Conservation (phyloP, 2,329 filamentous ascomycete species). For the Orbilia ellipsospora region DNA sequence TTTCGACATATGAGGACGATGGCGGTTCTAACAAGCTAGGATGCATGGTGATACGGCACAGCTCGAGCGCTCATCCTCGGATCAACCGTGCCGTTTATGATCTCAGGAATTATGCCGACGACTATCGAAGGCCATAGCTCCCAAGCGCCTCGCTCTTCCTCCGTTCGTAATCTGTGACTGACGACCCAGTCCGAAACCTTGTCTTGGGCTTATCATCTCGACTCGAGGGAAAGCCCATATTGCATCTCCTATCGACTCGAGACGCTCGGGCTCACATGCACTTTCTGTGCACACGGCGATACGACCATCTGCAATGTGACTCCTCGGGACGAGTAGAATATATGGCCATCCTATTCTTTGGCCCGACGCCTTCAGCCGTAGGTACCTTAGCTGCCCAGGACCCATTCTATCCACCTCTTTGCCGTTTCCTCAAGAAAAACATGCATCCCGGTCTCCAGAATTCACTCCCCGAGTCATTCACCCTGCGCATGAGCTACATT, state of each 20-base stretch:
- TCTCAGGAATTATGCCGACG: conserved; percentile 1
- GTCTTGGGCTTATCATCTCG: conserved; percentile 34
- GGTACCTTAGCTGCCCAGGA: conserved; percentile 11
- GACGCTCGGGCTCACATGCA: conserved; percentile 45
- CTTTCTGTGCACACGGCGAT: conserved; percentile 35
- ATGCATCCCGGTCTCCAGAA: conserved; percentile 19
- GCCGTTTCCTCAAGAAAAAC: conserved; percentile 19
- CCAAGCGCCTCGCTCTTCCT: conserved; percentile 27
- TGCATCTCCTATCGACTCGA: conserved; percentile 39
- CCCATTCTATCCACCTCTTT: conserved; percentile 21
- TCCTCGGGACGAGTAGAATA: neutral
- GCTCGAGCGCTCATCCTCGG: conserved; percentile 12
- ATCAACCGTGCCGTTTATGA: conserved; percentile 20
- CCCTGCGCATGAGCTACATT: conserved; percentile 21
- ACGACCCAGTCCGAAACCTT: conserved; percentile 4
- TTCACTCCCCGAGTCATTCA: conserved; percentile 29
- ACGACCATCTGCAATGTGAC: conserved; percentile 36
- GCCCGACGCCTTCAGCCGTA: conserved; percentile 27
- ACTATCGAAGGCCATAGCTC: conserved; percentile 4
- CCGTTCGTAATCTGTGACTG: neutral
- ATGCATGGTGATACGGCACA: neutral
- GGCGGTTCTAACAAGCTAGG: conserved; percentile 11
- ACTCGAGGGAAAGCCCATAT: conserved; percentile 28
- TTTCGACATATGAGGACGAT: conserved; percentile 22
- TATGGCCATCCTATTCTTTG: conserved; percentile 3